Evolutionary conservation across 1,139 yeast genomes (phyloP), one percentile per base, ranked within the genome.

Genomic region (Blastobotrys buckinghamii): DNA sequence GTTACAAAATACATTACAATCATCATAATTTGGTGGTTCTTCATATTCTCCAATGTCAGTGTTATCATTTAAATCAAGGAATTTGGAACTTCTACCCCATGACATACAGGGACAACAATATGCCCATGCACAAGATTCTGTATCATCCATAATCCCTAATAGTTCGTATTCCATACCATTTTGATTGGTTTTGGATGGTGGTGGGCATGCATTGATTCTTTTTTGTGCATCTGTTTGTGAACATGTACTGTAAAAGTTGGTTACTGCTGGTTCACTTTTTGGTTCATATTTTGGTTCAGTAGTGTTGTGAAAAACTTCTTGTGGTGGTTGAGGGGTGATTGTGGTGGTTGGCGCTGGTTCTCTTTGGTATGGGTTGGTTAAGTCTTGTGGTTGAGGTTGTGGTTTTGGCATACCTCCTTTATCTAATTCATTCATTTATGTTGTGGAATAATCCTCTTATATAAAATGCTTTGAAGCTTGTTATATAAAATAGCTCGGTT

Each of bases 31-130:
- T 42, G 33, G 33, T 9, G 48, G 44, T 13, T 38, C 34, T n/a
- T 27, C 12, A n/a, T 16, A 38, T 32, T 39, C 16, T 19, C 32
- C 32, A n/a, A 29, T 10, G 12, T 29, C 9, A 12, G 4, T 10
- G 32, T 29, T 29, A 29, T 12, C 9, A 3, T 29, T 6, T 29
- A 45, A 36, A 6, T 39, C 29, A 2, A 45, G 34, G 24, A 30
- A 45, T 27, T 22, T 24, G 7, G 44, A 39, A 15, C 35, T 24
- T n/a, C 48, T 37, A 10, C 48, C 40, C 19, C 39, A 45, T 12
- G 48, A 39, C 20, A 45, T 27, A 33, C 48, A 45, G 6, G 48
- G 48, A 22, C 42, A 32, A 20, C 48, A 32, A 20, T 38, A 38
- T 37, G 35, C n/a, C 41, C 33, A 27, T n/a, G 27, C 2, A 38